Conservation (phyloP, 1,284 basidiomycete species). For the Porodaedalea pini region DNA sequence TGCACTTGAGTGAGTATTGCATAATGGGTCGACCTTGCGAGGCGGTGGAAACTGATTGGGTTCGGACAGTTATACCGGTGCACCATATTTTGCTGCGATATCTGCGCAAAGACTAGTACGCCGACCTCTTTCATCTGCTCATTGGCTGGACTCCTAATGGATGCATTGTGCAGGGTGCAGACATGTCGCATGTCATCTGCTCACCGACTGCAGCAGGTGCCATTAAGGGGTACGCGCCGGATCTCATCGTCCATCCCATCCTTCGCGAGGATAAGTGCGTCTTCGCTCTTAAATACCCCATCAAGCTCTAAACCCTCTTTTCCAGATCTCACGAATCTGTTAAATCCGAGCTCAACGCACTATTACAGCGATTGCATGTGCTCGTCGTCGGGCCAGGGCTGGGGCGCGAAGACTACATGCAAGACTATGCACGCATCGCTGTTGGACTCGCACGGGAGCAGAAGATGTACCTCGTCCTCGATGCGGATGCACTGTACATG, state of each 20-base stretch:
- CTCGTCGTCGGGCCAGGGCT: conserved; percentile 92
- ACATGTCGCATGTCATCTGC: conserved; percentile 96
- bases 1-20: conserved; percentile 71
- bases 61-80: conserved; percentile 78
- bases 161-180: conserved; percentile 63
- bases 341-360: conserved; percentile 56
- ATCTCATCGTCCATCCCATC: conserved; percentile 94
- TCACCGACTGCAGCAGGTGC: conserved; percentile 84
- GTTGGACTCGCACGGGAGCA: conserved; percentile 41
- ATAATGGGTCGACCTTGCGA: not conserved
- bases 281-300: conserved; percentile 12
- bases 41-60: not conserved
- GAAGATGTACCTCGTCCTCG: conserved; percentile 83
- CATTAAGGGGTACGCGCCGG: conserved; percentile 95
- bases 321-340: conserved; percentile 46
- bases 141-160: conserved; percentile 1
- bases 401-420: conserved; percentile 89
- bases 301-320: conserved; percentile 2
- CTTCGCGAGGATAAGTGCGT: conserved; percentile 58
- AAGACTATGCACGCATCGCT: conserved; percentile 63
- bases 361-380: conserved; percentile 86
- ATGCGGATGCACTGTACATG: conserved; percentile 87
- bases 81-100: conserved; percentile 91
- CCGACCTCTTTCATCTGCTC: conserved; percentile 17
- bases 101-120: conserved; percentile 79